Base-by-base conservation (phyloP, 164 flowering plant species). In the Liquidambar formosana region DNA sequence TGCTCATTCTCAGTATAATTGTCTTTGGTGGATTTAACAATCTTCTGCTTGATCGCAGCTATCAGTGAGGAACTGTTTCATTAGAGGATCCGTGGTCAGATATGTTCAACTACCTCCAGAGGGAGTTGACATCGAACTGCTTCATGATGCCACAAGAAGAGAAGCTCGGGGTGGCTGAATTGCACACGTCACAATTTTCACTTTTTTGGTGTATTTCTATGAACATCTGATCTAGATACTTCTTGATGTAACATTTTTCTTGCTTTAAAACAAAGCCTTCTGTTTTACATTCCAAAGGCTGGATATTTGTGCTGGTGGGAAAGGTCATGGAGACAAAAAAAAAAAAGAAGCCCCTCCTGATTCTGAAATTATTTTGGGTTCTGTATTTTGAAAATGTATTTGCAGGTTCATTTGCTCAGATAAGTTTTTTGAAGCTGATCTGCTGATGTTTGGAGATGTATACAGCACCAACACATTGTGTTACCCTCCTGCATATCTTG, bases 81-180 rank as follows among this genome's bases (percentile, higher is more conserved):
- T 95, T 69, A 85, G 99, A 75, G 99, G 99, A 62, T 95, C 99
- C 0, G 98, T 95, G 60, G 99, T 95, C 67, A 87, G 99, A 77
- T 95, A 95, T 64, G 98, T 95, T 53, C 97, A 91, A 73, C 82
- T 95, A 44, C 99, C 99, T 1, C 93, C 97, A 1, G 99, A 95
- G 22, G 99, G 99, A 47, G 99, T 95, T 41, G 99, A 95, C 66
- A 73, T 90, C 13, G 98, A 95, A 13, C 77, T 95, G 69, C 91
- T 95, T 51, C 99, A 95, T 63, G 99, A 95, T 75, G 99, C 99
- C 46, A 93, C 99, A 4, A 85, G 99, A 82, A 86, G 99, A 79
- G 99, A 95, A 84, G 99, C 99, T 78, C 94, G 97, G 4, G 97
- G 97, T 64, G 96, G 93, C 67, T 95, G 83, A 88, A 66, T 21